These are phyloP conservation scores for Bipolaris cookei DNA, from an alignment of 2,329 filamentous ascomycete species.

Conservation along the genomic window DNA sequence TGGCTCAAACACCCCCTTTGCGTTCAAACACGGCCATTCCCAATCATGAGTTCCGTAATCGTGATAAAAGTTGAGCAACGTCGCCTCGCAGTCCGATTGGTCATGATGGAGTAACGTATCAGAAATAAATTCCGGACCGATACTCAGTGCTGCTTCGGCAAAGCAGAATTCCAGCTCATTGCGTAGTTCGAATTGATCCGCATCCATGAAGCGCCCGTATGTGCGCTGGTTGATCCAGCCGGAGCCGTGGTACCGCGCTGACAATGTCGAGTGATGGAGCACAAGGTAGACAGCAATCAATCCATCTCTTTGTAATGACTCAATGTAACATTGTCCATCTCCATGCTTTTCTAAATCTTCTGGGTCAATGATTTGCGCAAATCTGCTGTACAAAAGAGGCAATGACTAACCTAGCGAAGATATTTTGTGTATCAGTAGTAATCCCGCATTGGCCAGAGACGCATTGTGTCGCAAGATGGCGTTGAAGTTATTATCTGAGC, in stretches of 20 bases:
- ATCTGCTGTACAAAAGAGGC: too few relatives aligned
- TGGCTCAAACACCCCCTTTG: slow-evolving; percentile 31
- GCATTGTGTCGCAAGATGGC: slow-evolving; percentile 35
- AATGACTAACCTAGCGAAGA: slow-evolving; percentile 24
- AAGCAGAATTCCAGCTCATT: slow-evolving; percentile 42
- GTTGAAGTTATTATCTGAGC: slow-evolving; percentile 35
- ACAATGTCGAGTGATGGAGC: slow-evolving; percentile 35
- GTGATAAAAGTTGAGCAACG: slow-evolving; percentile 39
- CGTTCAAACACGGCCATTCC: slow-evolving; percentile 29
- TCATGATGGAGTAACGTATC: slow-evolving; percentile 28
- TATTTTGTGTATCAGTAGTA: slow-evolving; percentile 37
- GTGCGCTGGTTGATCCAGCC: slow-evolving; percentile 42
- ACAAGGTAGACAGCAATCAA: slow-evolving; percentile 38
- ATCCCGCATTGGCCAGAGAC: slow-evolving; percentile 33
- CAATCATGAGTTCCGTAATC: slow-evolving; percentile 37
- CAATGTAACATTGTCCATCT: slow-evolving; percentile 29
- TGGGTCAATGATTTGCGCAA: slow-evolving; percentile 3
- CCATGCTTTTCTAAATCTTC: slow-evolving; percentile 16
- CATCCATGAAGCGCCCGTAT: slow-evolving; percentile 40
- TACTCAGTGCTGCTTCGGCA: slow-evolving; percentile 33
- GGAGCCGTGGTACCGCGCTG: slow-evolving; percentile 42
- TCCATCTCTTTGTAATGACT: slow-evolving; percentile 31
- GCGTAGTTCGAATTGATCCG: slow-evolving; percentile 36
- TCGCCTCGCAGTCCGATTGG: slow-evolving; percentile 21
- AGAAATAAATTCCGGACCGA: slow-evolving; percentile 36